These are phyloP conservation scores for Thermomucor indicae-seudaticae DNA, from an alignment of 371 early-diverging fungal genomes.

Conservation along the genomic window DNA sequence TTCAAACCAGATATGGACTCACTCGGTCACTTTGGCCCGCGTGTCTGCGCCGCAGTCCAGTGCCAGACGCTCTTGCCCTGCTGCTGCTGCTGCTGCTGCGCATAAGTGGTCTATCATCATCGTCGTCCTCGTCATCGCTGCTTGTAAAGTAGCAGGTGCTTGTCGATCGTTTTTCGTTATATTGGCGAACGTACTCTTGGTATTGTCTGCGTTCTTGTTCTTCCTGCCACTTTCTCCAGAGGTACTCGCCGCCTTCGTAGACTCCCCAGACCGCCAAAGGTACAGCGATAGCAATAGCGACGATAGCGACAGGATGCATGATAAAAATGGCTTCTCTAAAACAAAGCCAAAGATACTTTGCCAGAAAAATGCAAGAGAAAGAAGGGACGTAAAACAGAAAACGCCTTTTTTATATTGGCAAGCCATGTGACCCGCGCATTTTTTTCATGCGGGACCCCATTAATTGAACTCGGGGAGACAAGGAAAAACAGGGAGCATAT, in stretches of 20 bases:
- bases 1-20: not conserved
- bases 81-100: constrained; percentile 1
- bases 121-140: constrained; percentile 9
- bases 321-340: too few species aligned
- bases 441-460: too few species aligned
- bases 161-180: constrained; percentile 21
- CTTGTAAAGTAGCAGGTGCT: not conserved
- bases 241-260: constrained; percentile 21
- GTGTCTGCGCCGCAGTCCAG: constrained; percentile 2
- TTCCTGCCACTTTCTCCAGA: constrained; percentile 19
- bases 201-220: constrained; percentile 25
- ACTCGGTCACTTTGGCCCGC: not conserved
- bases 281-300: constrained; percentile 15
- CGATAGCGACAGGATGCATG: constrained; percentile 25
- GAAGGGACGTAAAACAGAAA: too few species aligned
- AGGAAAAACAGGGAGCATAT: too few species aligned
- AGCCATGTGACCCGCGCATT: too few species aligned
- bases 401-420: too few species aligned
- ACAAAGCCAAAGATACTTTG: too few species aligned
- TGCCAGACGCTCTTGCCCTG: not conserved
- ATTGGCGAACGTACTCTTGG: constrained; percentile 23
- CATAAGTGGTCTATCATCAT: constrained; percentile 25
- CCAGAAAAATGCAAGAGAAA: too few species aligned
- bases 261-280: constrained; percentile 16
- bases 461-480: too few species aligned